Percentiles rank a stretch among this genome's conserved stretches.
phyloP scores from a whole-genome alignment of 2,329 filamentous ascomycete genomes.

The Monilinia laxa region DNA sequence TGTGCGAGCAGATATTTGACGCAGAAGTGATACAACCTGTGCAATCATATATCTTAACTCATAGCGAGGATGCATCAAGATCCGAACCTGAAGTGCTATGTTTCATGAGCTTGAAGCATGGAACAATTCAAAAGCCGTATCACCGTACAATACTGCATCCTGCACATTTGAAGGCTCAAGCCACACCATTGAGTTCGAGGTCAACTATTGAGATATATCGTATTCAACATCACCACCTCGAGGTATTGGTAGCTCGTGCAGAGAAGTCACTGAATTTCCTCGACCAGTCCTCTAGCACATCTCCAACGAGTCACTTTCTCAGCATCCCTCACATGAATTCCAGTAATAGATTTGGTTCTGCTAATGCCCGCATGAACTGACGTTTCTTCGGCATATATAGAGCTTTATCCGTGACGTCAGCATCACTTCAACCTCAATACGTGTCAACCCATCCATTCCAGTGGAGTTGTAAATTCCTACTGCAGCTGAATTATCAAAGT shows the following conservation, averaged over 20 bases:
- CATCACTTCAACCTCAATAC: constrained; percentile 25
- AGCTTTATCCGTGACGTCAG: constrained; percentile 26
- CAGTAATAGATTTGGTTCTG: too few species aligned
- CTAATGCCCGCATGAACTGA: too few species aligned
- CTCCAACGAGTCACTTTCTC: constrained; percentile 20
- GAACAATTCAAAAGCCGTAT: constrained; percentile 32
- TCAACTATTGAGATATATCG: background rate
- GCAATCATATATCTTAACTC: background rate
- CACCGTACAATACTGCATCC: constrained; percentile 33
- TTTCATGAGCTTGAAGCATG: constrained; percentile 31
- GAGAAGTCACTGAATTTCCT: background rate
- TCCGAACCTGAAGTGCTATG: constrained; percentile 27
- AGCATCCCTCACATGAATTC: constrained; percentile 24
- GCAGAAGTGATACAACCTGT: constrained; percentile 27
- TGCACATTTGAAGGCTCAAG: constrained; percentile 11
- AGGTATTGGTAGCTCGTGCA: constrained; percentile 39
- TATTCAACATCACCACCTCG: constrained; percentile 8
- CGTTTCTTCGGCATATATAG: constrained; percentile 22
- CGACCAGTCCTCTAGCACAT: constrained; percentile 1
- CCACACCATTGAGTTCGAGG: background rate
- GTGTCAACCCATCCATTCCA: constrained; percentile 24
- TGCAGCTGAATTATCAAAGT: background rate
- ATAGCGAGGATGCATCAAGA: background rate
- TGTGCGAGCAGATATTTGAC: constrained; percentile 29
- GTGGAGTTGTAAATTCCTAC: constrained; percentile 28